Percentiles rank a stretch among this genome's conserved stretches.
Conservation (phyloP, 139 green algal genomes). For the Chlamydomonas sp. region DNA sequence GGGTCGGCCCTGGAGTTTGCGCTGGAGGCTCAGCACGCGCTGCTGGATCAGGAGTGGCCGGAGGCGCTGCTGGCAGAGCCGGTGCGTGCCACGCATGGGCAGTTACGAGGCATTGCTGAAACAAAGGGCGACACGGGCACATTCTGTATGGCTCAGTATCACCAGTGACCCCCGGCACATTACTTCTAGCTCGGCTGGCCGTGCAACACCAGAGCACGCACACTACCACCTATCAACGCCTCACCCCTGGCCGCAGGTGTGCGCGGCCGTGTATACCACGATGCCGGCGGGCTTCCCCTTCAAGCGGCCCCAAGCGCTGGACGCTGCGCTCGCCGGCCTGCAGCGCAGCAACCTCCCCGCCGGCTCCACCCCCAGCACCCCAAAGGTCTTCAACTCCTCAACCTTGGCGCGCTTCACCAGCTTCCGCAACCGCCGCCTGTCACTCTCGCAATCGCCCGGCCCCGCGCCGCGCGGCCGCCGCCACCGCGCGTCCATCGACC, state of each 20-base stretch:
- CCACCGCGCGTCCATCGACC: not conserved
- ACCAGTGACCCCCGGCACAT: too few species aligned
- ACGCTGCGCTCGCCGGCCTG: not conserved
- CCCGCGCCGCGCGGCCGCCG: not conserved
- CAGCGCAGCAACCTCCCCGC: not conserved
- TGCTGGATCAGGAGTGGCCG: constrained; percentile 24
- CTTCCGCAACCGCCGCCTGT: not conserved
- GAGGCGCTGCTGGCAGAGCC: constrained; percentile 4
- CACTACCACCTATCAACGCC: too few species aligned
- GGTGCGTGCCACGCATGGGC: not conserved
- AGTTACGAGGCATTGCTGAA: too few species aligned
- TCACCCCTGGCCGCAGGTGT: not conserved
- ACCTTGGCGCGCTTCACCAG: not conserved
- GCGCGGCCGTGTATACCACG: constrained; percentile 4
- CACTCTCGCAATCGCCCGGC: not conserved
- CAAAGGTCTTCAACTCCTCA: not conserved
- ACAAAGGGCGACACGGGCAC: too few species aligned
- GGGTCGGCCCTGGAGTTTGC: constrained; percentile 9
- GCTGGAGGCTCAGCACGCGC: constrained; percentile 23
- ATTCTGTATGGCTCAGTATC: too few species aligned
- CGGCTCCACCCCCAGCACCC: not conserved
- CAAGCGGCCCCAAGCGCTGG: not conserved
- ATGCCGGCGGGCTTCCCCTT: constrained; percentile 21
- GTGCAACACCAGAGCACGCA: too few species aligned
- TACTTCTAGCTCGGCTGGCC: too few species aligned